Conservation (phyloP, 1,139 yeast genomes). For the Protomyces inundatus region DNA sequence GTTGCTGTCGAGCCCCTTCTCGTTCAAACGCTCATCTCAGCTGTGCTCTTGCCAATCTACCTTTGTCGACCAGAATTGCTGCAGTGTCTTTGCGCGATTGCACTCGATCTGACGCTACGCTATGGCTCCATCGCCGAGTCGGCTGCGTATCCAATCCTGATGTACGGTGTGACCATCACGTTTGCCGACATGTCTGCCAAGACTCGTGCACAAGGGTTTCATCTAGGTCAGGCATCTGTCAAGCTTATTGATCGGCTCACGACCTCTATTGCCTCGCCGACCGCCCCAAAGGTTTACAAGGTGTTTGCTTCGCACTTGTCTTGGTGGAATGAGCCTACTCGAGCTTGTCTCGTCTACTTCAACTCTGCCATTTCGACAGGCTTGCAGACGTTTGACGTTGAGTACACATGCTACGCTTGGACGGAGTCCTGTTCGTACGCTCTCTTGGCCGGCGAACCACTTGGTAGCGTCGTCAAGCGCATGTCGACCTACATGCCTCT, state of each 20-base stretch:
- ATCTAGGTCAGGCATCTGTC: constrained; percentile 16
- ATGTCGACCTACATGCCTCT: constrained; percentile 12
- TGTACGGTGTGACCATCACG: constrained; percentile 14
- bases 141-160: constrained; percentile 17
- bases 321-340: constrained; percentile 19
- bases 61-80: constrained; percentile 12
- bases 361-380: constrained; percentile 20
- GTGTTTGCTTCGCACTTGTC: constrained; percentile 21
- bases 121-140: constrained; percentile 8
- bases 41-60: constrained; percentile 13
- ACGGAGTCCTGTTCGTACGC: constrained; percentile 18
- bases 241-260: constrained; percentile 8
- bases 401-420: constrained; percentile 19
- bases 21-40: constrained; percentile 10
- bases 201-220: constrained; percentile 15
- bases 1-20: not conserved
- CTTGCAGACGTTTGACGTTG: constrained; percentile 9
- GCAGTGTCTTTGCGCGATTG: constrained; percentile 3
- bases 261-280: not conserved
- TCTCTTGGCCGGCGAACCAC: constrained; percentile 23
- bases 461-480: constrained; percentile 2
- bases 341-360: constrained; percentile 20
- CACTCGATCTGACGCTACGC: not conserved
- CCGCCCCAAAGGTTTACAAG: constrained; percentile 13
- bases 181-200: not conserved